Evolutionary conservation across 2,329 filamentous ascomycete species (phyloP), one percentile per base, ranked within the genome.

Genomic region (Fusarium keratoplasticum): DNA sequence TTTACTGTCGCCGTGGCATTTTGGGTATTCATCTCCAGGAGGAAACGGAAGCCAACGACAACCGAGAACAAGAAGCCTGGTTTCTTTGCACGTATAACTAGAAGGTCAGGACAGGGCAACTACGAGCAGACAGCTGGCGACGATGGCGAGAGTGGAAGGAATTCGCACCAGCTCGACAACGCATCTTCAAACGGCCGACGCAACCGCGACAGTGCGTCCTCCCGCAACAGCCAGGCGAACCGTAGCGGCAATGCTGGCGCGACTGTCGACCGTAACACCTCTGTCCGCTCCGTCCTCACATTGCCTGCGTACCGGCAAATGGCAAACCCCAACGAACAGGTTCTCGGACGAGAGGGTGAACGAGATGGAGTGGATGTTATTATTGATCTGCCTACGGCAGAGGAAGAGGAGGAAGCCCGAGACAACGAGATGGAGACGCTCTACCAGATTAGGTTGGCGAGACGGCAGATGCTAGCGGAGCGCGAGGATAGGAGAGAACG

Each of bases 371-470:
- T 99, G 77, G 96, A 99, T 78, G 90, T 94, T 5, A 95, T 99
- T 0, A 84, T 98, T 14, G 95, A 98, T 81, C 90, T 94, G 74
- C 95, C 95, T 0, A 94, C 93, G 0, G 88, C 87, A 10, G 94
- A 97, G 61, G 93, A 95, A 63, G 91, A 97, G 74, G 95, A 97
- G 81, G 83, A 85, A 2, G 85, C 95, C 62, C 89, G 96, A 14
- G 95, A 98, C 72, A 90, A 94, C 31, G 94, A 98, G 82, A 98
- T 98, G 96, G 94, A 96, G 71, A 90, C 94, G 0, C 83, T 98
- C 44, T 98, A 97, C 81, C 95, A 97, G 81, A 96, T 98, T 68
- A 92, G 96, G 14, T 81, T 94, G 14, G 91, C 94, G 20, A 90
- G 96, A 63, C 90, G 95, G 61, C 87, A 90, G 65, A 93, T 97